A percentile compares a stretch with the other conserved stretches of the same genome.
Evolutionary conservation across 2,329 filamentous ascomycete genomes (phyloP).

Genomic region (Sclerotiophoma versabilis): DNA sequence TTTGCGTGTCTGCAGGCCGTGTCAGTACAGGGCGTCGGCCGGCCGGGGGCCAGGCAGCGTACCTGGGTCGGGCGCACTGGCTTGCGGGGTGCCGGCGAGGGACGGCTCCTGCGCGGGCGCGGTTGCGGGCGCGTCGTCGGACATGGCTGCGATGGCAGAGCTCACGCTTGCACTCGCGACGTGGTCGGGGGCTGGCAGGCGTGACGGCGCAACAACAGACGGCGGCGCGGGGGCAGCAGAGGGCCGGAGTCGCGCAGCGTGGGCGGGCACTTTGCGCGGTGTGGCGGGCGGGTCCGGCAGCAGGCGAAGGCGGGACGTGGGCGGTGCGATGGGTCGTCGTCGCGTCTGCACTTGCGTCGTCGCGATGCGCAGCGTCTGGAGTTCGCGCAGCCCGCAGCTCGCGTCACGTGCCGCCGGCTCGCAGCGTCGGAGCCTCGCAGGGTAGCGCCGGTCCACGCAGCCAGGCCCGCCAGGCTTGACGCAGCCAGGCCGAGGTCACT

Average conservation of each 20-base stretch:
- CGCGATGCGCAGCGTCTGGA: constrained; percentile 38
- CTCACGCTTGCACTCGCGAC: neutral
- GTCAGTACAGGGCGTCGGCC: constrained; percentile 18
- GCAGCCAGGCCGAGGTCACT: constrained; percentile 14
- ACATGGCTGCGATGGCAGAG: constrained; percentile 33
- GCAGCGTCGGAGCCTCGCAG: neutral
- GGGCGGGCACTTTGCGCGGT: neutral
- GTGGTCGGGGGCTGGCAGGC: constrained; percentile 22
- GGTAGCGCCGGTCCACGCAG: constrained; percentile 10
- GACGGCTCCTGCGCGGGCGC: constrained; percentile 37
- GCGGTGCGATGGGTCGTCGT: constrained; percentile 36
- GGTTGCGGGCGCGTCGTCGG: constrained; percentile 43
- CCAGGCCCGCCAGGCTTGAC: neutral
- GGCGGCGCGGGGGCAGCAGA: neutral
- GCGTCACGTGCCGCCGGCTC: neutral
- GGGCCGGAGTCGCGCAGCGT: constrained; percentile 3
- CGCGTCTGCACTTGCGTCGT: constrained; percentile 36
- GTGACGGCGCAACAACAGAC: neutral
- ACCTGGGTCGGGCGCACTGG: constrained; percentile 44
- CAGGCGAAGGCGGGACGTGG: constrained; percentile 32
- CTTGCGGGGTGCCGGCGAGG: constrained; percentile 33
- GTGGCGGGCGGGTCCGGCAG: constrained; percentile 12
- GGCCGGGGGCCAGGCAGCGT: constrained; percentile 17
- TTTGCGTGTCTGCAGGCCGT: constrained; percentile 64
- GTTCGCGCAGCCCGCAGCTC: constrained; percentile 19